Conservation (phyloP, 148 eudicot genomes). For the Spergularia bocconei region DNA sequence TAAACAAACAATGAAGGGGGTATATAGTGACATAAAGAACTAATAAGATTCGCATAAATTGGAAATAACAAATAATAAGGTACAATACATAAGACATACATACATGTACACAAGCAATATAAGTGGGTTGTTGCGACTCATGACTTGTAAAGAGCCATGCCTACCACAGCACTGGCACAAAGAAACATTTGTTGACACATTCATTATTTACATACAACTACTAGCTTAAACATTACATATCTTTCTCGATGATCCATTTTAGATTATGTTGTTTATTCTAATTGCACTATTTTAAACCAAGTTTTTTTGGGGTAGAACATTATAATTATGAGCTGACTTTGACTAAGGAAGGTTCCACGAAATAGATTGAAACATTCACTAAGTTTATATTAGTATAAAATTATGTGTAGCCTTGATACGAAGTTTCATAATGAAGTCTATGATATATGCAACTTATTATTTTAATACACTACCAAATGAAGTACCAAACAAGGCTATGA, state of each 20-base stretch:
- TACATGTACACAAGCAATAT: not conserved
- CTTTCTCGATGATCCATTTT: not conserved
- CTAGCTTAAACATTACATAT: not conserved
- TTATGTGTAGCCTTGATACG: not conserved
- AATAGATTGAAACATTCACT: not conserved
- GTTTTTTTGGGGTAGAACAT: not conserved
- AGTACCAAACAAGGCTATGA: too few species aligned
- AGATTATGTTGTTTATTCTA: not conserved
- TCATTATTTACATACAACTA: not conserved
- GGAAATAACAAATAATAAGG: not conserved
- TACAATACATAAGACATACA: not conserved
- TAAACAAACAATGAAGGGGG: not conserved
- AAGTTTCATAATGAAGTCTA: not conserved
- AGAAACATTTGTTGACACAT: not conserved
- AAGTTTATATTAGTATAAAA: not conserved
- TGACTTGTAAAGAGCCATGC: not conserved
- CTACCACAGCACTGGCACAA: not conserved
- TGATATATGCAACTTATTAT: too few species aligned
- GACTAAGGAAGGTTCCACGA: constrained; percentile 32
- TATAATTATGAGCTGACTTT: constrained; percentile 6
- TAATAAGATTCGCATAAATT: not conserved
- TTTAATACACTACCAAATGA: too few species aligned
- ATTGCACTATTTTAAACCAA: not conserved
- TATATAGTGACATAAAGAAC: not conserved
- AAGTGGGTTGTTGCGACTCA: constrained; percentile 8